A percentile compares a stretch with the other conserved stretches of the same genome.
These are phyloP conservation scores for Gillenia trifoliata DNA, from an alignment of 306 rosid genomes.

Conservation along the genomic window DNA sequence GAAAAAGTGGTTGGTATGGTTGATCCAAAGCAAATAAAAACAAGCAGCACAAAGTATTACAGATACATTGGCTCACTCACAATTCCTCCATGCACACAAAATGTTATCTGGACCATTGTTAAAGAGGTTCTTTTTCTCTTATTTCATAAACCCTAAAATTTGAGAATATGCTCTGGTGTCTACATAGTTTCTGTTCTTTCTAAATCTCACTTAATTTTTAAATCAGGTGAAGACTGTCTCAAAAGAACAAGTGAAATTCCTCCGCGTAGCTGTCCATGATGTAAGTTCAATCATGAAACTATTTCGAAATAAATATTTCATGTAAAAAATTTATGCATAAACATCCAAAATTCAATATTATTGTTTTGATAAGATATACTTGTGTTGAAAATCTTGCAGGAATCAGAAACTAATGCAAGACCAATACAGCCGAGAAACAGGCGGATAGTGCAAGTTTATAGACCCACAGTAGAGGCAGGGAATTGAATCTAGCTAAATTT, in stretches of 20 bases:
- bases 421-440: slow-evolving; percentile 53
- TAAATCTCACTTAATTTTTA: background rate
- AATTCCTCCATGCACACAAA: slow-evolving; percentile 59
- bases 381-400: slow-evolving; percentile 37
- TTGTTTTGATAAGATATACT: background rate
- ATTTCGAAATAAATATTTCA: background rate
- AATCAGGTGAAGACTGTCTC: slow-evolving; percentile 50
- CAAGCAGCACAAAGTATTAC: slow-evolving; percentile 33
- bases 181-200: background rate
- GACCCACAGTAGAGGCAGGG: slow-evolving; percentile 13
- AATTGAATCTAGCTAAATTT: slow-evolving; percentile 5
- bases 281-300: slow-evolving; percentile 42
- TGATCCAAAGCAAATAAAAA: slow-evolving; percentile 35
- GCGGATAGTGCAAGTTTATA: slow-evolving; percentile 37
- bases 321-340: background rate
- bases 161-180: background rate
- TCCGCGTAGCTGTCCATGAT: slow-evolving; percentile 67
- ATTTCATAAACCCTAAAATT: background rate
- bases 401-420: slow-evolving; percentile 52
- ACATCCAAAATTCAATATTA: background rate
- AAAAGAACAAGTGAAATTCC: slow-evolving; percentile 39
- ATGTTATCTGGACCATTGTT: slow-evolving; percentile 56
- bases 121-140: slow-evolving; percentile 11
- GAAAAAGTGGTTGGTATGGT: slow-evolving; percentile 28
- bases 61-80: slow-evolving; percentile 76